phyloP scores from a whole-genome alignment of 2,329 filamentous ascomycete species.

The Pyrenophora tritici-repentis region DNA sequence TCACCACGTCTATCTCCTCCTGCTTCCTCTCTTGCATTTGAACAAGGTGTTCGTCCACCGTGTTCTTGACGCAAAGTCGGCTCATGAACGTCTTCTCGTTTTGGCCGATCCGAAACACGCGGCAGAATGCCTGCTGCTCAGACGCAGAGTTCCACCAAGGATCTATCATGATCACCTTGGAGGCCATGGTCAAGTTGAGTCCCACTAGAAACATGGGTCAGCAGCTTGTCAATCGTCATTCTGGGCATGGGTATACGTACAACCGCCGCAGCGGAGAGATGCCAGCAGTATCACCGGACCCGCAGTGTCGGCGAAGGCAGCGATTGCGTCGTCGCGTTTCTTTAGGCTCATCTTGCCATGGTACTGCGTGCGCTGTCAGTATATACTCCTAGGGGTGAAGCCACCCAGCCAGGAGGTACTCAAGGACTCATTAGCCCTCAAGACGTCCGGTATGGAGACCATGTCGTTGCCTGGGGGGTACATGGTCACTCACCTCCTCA shows the following conservation, averaged over 20 bases:
- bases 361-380: slow-evolving; percentile 41
- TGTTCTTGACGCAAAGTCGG: slow-evolving; percentile 60
- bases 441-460: background rate
- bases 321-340: slow-evolving; percentile 54
- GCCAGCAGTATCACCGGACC: slow-evolving; percentile 58
- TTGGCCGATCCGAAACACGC: slow-evolving; percentile 70
- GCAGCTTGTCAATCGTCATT: background rate
- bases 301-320: slow-evolving; percentile 51
- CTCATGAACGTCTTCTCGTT: slow-evolving; percentile 62
- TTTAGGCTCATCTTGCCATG: slow-evolving; percentile 56
- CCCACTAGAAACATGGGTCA: slow-evolving; percentile 40
- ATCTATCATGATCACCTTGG: slow-evolving; percentile 54
- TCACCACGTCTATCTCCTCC: slow-evolving; percentile 50
- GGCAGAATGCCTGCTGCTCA: slow-evolving; percentile 68
- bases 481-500: slow-evolving; percentile 41
- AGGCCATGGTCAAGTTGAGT: slow-evolving; percentile 64
- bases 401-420: background rate
- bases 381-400: background rate
- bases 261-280: slow-evolving; percentile 62
- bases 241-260: slow-evolving; percentile 13
- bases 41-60: slow-evolving; percentile 63
- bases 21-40: slow-evolving; percentile 62
- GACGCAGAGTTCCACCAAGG: slow-evolving; percentile 64
- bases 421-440: too few species aligned
- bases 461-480: background rate